Percentiles rank a stretch among this genome's conserved stretches.
Conservation (phyloP, 2,329 filamentous ascomycete genomes). For the Thelonectria rubi region DNA sequence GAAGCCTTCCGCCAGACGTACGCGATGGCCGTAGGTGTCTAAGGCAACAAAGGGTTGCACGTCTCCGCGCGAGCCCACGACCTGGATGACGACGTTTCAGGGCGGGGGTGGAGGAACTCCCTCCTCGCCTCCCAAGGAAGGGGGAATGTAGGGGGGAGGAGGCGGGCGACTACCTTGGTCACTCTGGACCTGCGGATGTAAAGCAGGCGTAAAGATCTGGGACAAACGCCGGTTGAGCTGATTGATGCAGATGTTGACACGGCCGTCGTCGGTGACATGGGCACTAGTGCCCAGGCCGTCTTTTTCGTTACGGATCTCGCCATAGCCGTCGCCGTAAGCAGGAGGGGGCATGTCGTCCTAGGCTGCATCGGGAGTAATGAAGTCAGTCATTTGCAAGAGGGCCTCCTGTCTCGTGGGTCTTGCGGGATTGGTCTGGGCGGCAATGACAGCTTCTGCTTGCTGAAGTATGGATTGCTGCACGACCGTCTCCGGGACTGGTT, state of each 20-base stretch:
- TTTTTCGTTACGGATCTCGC: slow-evolving; percentile 49
- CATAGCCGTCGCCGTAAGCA: slow-evolving; percentile 51
- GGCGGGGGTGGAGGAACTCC: slow-evolving; percentile 63
- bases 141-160: slow-evolving; percentile 75
- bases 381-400: slow-evolving; percentile 7
- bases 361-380: neutral
- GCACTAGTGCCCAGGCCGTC: slow-evolving; percentile 47
- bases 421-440: slow-evolving; percentile 7
- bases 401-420: slow-evolving; percentile 5
- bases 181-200: slow-evolving; percentile 66
- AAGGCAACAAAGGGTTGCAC: slow-evolving; percentile 79
- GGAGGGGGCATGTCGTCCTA: slow-evolving; percentile 45
- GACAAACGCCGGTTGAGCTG: slow-evolving; percentile 73
- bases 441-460: slow-evolving; percentile 15
- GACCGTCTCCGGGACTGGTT: neutral
- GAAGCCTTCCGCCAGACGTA: slow-evolving; percentile 65
- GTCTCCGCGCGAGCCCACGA: slow-evolving; percentile 78
- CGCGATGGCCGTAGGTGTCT: slow-evolving; percentile 72
- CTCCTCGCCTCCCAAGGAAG: slow-evolving; percentile 71
- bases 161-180: slow-evolving; percentile 52
- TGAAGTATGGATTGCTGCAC: slow-evolving; percentile 8
- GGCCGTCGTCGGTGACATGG: slow-evolving; percentile 67
- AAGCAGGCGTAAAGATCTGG: slow-evolving; percentile 72
- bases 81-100: slow-evolving; percentile 77
- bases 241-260: slow-evolving; percentile 82